Conservation (phyloP, 2,329 filamentous ascomycete genomes). For the Rutstroemia sp. region DNA sequence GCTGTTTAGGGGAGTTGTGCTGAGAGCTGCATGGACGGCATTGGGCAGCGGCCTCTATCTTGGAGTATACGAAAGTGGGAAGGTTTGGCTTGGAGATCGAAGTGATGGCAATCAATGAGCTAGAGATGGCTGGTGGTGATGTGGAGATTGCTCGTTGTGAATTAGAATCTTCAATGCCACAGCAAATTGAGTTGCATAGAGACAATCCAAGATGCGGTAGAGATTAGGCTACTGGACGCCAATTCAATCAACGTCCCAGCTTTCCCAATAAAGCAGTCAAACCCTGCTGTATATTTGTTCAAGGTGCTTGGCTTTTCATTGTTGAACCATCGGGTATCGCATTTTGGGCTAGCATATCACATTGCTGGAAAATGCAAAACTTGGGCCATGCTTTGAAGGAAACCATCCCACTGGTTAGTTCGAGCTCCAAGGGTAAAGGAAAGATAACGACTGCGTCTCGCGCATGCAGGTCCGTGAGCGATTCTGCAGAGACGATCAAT, state of each 20-base stretch:
- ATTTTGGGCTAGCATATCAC: too few relatives aligned
- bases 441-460: neutral
- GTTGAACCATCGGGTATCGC: too few relatives aligned
- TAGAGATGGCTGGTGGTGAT: too few relatives aligned
- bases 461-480: neutral
- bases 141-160: too few relatives aligned
- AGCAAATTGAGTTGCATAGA: neutral
- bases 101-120: neutral
- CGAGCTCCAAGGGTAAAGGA: neutral
- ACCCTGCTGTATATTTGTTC: too few relatives aligned
- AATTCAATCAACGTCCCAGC: neutral
- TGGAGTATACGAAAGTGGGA: slow-evolving; percentile 76
- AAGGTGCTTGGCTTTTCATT: too few relatives aligned
- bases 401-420: too few relatives aligned
- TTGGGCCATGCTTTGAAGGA: too few relatives aligned
- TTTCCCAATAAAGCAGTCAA: neutral
- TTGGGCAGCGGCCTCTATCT: slow-evolving; percentile 78
- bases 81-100: slow-evolving; percentile 46
- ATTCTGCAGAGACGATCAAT: neutral
- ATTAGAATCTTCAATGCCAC: neutral
- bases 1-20: slow-evolving; percentile 66
- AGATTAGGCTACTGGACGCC: too few relatives aligned
- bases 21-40: slow-evolving; percentile 75
- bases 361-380: too few relatives aligned
- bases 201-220: too few relatives aligned